These are phyloP conservation scores for Beta vulgaris DNA, from an alignment of 148 eudicot species.

Conservation along the genomic window DNA sequence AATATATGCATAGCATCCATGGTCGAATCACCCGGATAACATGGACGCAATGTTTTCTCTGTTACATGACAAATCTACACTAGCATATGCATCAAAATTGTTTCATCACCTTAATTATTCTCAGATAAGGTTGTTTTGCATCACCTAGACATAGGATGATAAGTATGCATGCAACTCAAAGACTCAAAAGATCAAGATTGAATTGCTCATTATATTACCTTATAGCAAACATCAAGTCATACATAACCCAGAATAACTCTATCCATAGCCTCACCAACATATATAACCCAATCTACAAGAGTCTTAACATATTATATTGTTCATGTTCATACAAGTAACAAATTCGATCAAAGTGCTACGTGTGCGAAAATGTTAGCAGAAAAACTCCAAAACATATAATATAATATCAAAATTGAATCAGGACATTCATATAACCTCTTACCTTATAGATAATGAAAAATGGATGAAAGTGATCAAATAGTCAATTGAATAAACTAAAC, in stretches of 20 bases:
- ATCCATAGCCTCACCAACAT: slow-evolving; percentile 3
- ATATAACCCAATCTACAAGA: neutral
- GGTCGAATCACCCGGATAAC: neutral
- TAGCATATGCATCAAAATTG: neutral
- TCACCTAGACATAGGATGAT: neutral
- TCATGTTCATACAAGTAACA: neutral
- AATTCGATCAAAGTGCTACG: neutral
- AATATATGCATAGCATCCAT: slow-evolving; percentile 5
- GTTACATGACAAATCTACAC: neutral
- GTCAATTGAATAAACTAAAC: neutral
- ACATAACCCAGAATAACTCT: neutral
- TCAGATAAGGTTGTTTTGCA: neutral
- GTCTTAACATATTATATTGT: neutral
- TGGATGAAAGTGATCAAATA: neutral
- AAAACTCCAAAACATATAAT: neutral
- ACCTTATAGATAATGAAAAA: neutral
- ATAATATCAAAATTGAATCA: slow-evolving; percentile 10
- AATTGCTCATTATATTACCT: neutral
- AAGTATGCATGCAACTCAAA: neutral
- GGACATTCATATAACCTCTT: neutral
- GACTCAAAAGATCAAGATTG: neutral
- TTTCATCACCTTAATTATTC: neutral
- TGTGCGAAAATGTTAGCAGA: neutral
- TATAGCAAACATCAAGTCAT: neutral
- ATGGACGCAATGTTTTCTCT: neutral